Conservation (phyloP, 2,329 filamentous ascomycete genomes). For the Graphilbum fragrans region DNA sequence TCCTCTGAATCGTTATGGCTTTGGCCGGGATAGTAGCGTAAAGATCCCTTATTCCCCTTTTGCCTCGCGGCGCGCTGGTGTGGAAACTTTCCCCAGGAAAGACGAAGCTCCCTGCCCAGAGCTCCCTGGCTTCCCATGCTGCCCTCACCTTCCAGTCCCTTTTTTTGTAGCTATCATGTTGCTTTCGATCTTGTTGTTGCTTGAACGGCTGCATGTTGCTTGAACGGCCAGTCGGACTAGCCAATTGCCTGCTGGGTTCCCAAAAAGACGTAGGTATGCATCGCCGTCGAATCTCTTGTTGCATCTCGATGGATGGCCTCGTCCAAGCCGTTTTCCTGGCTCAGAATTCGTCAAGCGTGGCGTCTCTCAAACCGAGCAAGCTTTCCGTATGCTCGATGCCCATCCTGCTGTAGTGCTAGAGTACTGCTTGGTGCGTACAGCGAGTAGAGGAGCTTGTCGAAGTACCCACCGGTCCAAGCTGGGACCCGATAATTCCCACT, state of each 20-base stretch:
- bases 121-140: neutral
- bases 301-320: no score
- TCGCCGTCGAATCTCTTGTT: no score
- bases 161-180: neutral
- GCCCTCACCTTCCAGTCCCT: neutral
- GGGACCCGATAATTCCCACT: conserved; percentile 5
- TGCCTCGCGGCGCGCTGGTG: neutral
- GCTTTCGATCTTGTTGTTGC: neutral
- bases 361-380: no score
- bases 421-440: no score
- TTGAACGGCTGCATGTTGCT: neutral
- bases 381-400: no score
- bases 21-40: neutral
- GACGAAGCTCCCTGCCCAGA: neutral
- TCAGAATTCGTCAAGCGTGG: no score
- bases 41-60: no score
- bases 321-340: no score
- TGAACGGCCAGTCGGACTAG: no score
- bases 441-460: conserved; percentile 2
- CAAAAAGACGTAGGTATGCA: no score
- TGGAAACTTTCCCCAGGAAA: conserved; percentile 4
- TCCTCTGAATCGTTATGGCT: neutral
- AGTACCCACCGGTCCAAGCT: conserved; percentile 5
- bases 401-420: no score
- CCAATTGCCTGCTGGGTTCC: no score